Evolutionary conservation across 202 grass and related monocot species (phyloP).

Genomic region (Carex arenaria): DNA sequence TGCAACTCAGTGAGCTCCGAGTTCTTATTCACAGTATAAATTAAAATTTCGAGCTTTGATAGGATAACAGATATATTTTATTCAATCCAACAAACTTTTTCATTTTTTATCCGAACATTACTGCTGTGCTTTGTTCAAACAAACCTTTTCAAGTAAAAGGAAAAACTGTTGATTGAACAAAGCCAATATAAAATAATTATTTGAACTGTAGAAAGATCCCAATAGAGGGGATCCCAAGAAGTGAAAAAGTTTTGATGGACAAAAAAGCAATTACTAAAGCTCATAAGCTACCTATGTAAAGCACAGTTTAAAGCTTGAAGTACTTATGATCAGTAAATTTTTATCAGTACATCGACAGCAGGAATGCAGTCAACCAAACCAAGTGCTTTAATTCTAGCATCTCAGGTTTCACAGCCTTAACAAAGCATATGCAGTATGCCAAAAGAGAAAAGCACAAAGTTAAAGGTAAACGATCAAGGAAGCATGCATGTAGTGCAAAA

Average conservation of each 20-base stretch:
- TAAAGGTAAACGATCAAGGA: constrained; percentile 37
- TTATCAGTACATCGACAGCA: neutral
- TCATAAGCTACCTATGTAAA: neutral
- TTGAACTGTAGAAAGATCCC: neutral
- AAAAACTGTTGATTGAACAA: neutral
- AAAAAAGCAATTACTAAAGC: constrained; percentile 10
- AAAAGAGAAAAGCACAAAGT: constrained; percentile 53
- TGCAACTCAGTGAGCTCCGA: neutral
- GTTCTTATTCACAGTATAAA: neutral
- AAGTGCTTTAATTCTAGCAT: constrained; percentile 40
- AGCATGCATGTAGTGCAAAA: constrained; percentile 22
- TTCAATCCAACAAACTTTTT: neutral
- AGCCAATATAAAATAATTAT: neutral
- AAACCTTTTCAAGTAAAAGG: neutral
- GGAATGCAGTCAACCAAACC: constrained; percentile 55
- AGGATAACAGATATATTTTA: neutral
- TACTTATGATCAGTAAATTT: neutral
- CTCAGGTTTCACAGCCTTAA: constrained; percentile 79
- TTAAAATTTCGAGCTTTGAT: neutral
- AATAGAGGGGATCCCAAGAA: constrained; percentile 11
- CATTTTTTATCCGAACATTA: neutral
- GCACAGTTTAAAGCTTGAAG: neutral
- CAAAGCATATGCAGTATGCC: constrained; percentile 48
- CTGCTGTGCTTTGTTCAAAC: neutral
- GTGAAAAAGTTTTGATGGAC: neutral